Base-by-base conservation (phyloP, 805 yeast genomes). In the Ascoidea rubescens region DNA sequence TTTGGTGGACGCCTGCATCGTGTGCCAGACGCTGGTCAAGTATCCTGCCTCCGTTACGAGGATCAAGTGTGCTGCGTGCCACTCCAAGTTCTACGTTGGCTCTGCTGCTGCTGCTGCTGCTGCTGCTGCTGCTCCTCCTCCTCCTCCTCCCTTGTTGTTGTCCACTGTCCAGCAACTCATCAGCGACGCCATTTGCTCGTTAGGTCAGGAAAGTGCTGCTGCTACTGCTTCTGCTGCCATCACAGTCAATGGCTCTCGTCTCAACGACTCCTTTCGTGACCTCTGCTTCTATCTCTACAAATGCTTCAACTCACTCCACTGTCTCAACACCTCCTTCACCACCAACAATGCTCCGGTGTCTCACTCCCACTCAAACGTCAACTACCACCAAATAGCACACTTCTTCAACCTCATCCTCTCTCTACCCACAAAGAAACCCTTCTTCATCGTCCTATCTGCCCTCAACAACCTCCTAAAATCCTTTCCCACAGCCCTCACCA, bases 21-120 rank as follows among this genome's bases (percentile, higher is more conserved):
- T 80, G 55, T 77, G 81, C 62, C 77, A 75, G 1, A 68, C 75
- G 0, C 53, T 67, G 14, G 58, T 75, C 33, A 70, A 67, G 50
- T 64, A 71, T 49, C 75, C 75, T 0, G 55, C 62, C 2, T 53
- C 59, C 7, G 66, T 65, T 4, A 45, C 55, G 5, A 72, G 68
- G 52, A 80, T 77, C 60, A 73, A 75, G 53, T 86, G 95, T 60
- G 70, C 80, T 0, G 70, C 78, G 4, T 86, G 95, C 59, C 49
- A 52, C 7, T 54, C 58, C 5, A 44, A 58, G 63, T 17, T 56
- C 59, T 28, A 60, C 57, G 50, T 65, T 64, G 55, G 50, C 55
- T 14, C 50, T 53, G 30, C 53, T 56, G 47, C 48, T 57, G 42
- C 46, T 54, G 5, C 46, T 12, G 31, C 53, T 51, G 47, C 45